Percentiles rank a stretch among this genome's conserved stretches.
Evolutionary conservation across 148 eudicot species (phyloP).

Genomic region (Vaccinium macrocarpon): DNA sequence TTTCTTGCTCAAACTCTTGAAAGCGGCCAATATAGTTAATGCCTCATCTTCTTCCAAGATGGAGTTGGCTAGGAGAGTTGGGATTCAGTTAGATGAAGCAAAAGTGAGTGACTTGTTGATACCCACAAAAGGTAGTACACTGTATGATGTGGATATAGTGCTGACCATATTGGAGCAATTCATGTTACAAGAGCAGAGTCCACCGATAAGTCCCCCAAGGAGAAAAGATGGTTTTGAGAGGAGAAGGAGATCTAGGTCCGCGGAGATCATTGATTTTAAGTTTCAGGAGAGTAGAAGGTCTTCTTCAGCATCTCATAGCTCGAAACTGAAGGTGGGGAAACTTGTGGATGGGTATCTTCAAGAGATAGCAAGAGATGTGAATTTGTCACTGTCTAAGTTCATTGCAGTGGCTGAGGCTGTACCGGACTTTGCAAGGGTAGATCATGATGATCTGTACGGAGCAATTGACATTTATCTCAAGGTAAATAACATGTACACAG

Average conservation of each 20-base stretch:
- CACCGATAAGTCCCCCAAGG: slow-evolving; percentile 66
- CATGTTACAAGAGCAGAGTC: slow-evolving; percentile 61
- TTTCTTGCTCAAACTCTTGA: slow-evolving; percentile 59
- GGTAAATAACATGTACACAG: slow-evolving; percentile 32
- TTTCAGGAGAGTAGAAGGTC: slow-evolving; percentile 79
- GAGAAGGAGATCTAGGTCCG: slow-evolving; percentile 65
- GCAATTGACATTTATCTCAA: slow-evolving; percentile 83
- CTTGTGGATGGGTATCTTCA: slow-evolving; percentile 72
- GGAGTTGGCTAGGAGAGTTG: slow-evolving; percentile 69
- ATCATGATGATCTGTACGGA: slow-evolving; percentile 81
- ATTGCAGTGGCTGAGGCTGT: slow-evolving; percentile 62
- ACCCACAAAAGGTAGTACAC: slow-evolving; percentile 25
- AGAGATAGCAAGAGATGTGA: slow-evolving; percentile 57
- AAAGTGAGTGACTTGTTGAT: slow-evolving; percentile 57
- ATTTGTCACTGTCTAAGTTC: slow-evolving; percentile 61
- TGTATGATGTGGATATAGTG: slow-evolving; percentile 70
- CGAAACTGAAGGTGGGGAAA: slow-evolving; percentile 67
- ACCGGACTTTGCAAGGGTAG: slow-evolving; percentile 62
- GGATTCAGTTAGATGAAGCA: slow-evolving; percentile 75
- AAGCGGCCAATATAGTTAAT: slow-evolving; percentile 52
- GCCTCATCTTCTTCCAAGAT: slow-evolving; percentile 56
- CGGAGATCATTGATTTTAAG: slow-evolving; percentile 53
- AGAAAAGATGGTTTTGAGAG: slow-evolving; percentile 48
- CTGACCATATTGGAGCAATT: slow-evolving; percentile 64
- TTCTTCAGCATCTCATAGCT: slow-evolving; percentile 76